Evolutionary conservation across 352 stramenopile genomes (phyloP).

Genomic region (Phytophthora idaei): DNA sequence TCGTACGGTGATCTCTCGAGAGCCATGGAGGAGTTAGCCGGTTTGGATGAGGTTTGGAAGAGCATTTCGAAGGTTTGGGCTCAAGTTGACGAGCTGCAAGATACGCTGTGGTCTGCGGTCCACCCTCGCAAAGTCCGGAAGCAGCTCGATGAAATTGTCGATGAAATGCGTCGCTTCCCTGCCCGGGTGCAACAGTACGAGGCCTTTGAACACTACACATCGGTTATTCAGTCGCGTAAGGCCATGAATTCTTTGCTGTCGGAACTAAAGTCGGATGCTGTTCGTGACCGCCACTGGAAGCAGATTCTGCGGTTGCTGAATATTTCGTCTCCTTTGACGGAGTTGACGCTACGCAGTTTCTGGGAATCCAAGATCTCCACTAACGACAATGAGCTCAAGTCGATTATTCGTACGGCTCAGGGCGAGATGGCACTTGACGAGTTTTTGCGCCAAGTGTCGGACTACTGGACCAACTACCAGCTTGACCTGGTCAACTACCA

Average conservation of each 20-base stretch:
- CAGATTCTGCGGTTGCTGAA: constrained; percentile 95
- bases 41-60: constrained; percentile 99
- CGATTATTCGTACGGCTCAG: constrained; percentile 98
- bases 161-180: constrained; percentile 95
- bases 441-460: constrained; percentile 95
- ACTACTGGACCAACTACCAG: constrained; percentile 91
- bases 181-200: constrained; percentile 98
- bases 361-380: constrained; percentile 95
- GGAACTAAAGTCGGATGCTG: constrained; percentile 98
- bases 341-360: constrained; percentile 97
- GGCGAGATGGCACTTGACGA: constrained; percentile 99
- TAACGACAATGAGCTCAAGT: constrained; percentile 94
- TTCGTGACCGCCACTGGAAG: constrained; percentile 99
- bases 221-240: constrained; percentile 94
- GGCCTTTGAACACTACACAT: constrained; percentile 94
- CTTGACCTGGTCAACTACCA: constrained; percentile 94
- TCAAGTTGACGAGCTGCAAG: constrained; percentile 92
- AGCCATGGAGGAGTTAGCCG: constrained; percentile 91
- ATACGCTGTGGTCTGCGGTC: constrained; percentile 94
- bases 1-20: constrained; percentile 71
- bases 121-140: constrained; percentile 96
- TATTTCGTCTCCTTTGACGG: constrained; percentile 92
- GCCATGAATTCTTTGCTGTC: constrained; percentile 94
- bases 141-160: constrained; percentile 96
- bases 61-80: constrained; percentile 91